phyloP scores from a whole-genome alignment of 495 filamentous ascomycete genomes.

The Aspergillus homomorphus region DNA sequence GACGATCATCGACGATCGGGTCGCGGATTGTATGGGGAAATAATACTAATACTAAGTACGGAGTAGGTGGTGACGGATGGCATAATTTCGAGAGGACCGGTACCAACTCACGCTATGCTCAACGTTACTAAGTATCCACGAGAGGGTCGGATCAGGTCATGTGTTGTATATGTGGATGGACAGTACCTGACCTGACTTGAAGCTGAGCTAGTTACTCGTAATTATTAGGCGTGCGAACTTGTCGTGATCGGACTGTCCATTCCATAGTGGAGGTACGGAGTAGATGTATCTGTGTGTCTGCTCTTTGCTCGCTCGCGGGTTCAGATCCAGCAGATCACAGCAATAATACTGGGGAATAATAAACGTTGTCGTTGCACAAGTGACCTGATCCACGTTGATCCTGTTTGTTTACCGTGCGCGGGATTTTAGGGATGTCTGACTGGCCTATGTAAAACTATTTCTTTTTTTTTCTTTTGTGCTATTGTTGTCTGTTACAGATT shows the following conservation, averaged over 20 bases:
- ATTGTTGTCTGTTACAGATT: background rate
- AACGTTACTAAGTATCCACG: background rate
- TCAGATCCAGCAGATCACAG: background rate
- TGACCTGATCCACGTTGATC: constrained; percentile 3
- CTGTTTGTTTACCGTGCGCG: constrained; percentile 5
- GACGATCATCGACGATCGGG: constrained; percentile 16
- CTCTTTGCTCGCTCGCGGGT: no score
- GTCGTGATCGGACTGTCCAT: no score
- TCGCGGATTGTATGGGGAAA: constrained; percentile 14
- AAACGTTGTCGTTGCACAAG: constrained; percentile 4
- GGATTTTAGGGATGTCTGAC: background rate
- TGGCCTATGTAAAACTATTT: background rate
- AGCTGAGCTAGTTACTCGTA: no score
- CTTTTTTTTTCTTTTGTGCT: background rate
- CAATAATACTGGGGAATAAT: background rate
- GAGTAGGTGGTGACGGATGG: constrained; percentile 11
- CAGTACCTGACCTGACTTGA: no score
- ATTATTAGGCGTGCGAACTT: no score
- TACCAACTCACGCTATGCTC: background rate
- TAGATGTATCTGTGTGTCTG: no score
- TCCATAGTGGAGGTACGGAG: no score
- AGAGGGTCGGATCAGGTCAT: no score
- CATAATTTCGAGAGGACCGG: constrained; percentile 3
- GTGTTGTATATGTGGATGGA: no score
- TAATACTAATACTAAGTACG: no score